Conservation (phyloP, 306 rosid species). For the Vigna radiata region DNA sequence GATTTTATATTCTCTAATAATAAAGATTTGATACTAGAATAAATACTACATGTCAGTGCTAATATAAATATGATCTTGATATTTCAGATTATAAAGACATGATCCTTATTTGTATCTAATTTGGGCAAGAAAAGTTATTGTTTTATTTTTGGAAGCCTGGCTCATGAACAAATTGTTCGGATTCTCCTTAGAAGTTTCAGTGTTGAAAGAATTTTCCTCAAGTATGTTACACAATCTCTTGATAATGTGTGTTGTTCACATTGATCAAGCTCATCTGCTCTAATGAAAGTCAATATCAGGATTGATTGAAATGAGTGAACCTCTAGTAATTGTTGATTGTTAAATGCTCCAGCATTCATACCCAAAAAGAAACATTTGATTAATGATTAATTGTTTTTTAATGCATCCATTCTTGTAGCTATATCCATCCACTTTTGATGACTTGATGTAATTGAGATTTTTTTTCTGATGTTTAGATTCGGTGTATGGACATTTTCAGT, state of each 20-base stretch:
- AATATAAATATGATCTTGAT: no score
- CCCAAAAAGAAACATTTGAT: conserved; percentile 22
- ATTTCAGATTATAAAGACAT: no score
- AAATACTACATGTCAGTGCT: no score
- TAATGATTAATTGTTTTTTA: conserved; percentile 22
- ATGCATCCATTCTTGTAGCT: conserved; percentile 21
- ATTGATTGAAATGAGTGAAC: conserved; percentile 4
- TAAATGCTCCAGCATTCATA: not conserved
- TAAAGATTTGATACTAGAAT: no score
- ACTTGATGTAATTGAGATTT: conserved; percentile 28
- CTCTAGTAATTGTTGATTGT: not conserved
- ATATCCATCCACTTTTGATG: conserved; percentile 6
- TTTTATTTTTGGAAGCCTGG: not conserved
- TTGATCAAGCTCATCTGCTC: conserved; percentile 7
- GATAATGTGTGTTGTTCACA: conserved; percentile 1
- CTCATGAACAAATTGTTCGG: not conserved
- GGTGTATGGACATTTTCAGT: conserved; percentile 31
- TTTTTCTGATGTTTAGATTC: conserved; percentile 29
- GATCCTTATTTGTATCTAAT: not conserved
- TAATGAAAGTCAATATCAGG: not conserved
- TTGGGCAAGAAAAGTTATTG: no score
- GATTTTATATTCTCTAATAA: no score
- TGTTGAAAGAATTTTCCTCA: not conserved
- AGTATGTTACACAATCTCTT: not conserved
- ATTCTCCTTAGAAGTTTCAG: not conserved